These are phyloP conservation scores for Ceratobasidium sp. DNA, from an alignment of 1,284 basidiomycete species.

Conservation along the genomic window DNA sequence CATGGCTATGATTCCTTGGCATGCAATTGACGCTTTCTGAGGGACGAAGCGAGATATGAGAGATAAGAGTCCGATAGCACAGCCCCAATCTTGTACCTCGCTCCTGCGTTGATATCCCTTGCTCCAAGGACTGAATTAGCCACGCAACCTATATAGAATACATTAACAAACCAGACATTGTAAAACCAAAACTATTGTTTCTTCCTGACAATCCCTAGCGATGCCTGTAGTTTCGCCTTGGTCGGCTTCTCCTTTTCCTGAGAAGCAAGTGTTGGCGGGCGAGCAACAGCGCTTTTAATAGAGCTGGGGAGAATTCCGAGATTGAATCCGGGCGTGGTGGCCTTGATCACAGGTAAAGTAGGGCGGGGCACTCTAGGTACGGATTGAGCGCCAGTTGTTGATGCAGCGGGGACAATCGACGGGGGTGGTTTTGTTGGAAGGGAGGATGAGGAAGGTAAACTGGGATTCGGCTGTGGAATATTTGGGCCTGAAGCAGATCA, in stretches of 20 bases:
- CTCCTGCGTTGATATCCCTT: too few relatives aligned
- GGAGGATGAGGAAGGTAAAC: background rate
- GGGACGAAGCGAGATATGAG: too few relatives aligned
- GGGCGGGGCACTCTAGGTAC: constrained; percentile 16
- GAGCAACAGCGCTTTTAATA: constrained; percentile 28
- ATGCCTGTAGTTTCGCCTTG: constrained; percentile 38
- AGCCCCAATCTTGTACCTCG: too few relatives aligned
- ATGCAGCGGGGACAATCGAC: constrained; percentile 33
- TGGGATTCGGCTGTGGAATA: constrained; percentile 6
- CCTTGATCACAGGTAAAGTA: background rate
- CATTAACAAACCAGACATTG: background rate
- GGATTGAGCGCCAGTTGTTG: constrained; percentile 28
- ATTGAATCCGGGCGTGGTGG: constrained; percentile 16
- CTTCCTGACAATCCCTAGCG: constrained; percentile 39
- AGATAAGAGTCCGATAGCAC: too few relatives aligned
- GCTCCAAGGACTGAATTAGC: too few relatives aligned
- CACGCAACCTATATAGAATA: too few relatives aligned
- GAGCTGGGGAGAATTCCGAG: constrained; percentile 26
- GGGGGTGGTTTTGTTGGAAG: constrained; percentile 44
- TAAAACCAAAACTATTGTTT: constrained; percentile 4
- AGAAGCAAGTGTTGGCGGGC: constrained; percentile 29
- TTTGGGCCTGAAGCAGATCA: constrained; percentile 22
- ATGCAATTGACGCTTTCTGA: too few relatives aligned
- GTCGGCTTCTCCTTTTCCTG: constrained; percentile 33
- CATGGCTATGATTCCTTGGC: too few relatives aligned